A percentile compares a stretch with the other conserved stretches of the same genome.
phyloP scores from a whole-genome alignment of 1,139 yeast genomes.

The Suhomyces bokatorum region DNA sequence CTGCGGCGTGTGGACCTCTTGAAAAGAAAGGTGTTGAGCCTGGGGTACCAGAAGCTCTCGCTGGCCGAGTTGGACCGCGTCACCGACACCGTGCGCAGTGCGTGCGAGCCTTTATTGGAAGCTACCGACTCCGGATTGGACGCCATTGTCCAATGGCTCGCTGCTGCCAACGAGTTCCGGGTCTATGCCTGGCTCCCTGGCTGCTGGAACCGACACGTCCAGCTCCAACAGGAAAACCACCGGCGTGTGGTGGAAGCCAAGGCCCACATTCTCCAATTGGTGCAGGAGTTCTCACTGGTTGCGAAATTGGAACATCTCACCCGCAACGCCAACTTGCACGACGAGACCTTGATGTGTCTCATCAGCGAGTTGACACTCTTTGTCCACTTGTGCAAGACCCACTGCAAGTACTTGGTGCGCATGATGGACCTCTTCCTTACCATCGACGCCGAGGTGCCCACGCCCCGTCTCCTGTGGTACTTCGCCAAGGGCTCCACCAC shows the following conservation, averaged over 20 bases:
- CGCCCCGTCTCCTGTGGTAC: constrained; percentile 21
- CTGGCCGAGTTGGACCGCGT: constrained; percentile 30
- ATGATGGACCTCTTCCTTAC: constrained; percentile 29
- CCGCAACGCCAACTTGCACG: constrained; percentile 17
- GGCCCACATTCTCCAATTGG: constrained; percentile 8
- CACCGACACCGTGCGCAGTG: constrained; percentile 21
- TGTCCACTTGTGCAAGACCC: constrained; percentile 23
- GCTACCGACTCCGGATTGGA: constrained; percentile 22
- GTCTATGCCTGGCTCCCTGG: constrained; percentile 23
- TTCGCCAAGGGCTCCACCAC: constrained; percentile 1
- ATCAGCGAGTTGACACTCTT: constrained; percentile 32
- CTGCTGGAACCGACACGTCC: constrained; percentile 14
- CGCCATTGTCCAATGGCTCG: constrained; percentile 27
- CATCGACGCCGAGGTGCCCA: constrained; percentile 30
- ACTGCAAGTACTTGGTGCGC: constrained; percentile 17
- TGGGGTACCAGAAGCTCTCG: constrained; percentile 16
- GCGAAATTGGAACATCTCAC: constrained; percentile 19
- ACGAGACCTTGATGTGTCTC: constrained; percentile 29
- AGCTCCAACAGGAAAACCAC: constrained; percentile 21
- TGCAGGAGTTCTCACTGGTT: constrained; percentile 17
- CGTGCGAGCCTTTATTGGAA: constrained; percentile 23
- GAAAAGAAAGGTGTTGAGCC: constrained; percentile 23
- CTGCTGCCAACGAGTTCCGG: constrained; percentile 33
- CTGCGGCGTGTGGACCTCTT: constrained; percentile 24
- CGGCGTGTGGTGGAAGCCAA: constrained; percentile 18